Base-by-base conservation (phyloP, 1,284 basidiomycete genomes). In the Leccinum griseonigrum region DNA sequence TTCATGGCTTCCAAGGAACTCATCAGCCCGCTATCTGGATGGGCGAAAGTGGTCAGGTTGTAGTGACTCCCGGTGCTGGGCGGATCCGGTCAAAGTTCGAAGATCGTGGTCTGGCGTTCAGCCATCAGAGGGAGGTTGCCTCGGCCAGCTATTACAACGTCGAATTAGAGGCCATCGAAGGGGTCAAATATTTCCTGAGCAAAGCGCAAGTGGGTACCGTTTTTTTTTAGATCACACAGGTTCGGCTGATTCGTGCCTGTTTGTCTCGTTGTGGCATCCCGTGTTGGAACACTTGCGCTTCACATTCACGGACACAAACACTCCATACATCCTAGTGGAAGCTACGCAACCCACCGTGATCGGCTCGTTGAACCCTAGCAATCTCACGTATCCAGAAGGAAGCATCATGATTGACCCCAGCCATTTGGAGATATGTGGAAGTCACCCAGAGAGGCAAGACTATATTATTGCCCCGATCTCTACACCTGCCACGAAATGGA, bases 21-120 rank as follows among this genome's bases (percentile, higher is more conserved):
- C 86, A 91, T 62, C 91, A 94, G 69, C 92, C 92, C 0, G 92
- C 92, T 0, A 93, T 94, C 52, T 94, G 92, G 92, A 94, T 95
- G 92, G 92, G 91, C 36, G 91, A 93, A 71, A 90, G 86, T 64
- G 91, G 84, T 0, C 84, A 84, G 31, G 82, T 85, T 5, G 79
- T 85, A 14, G 76, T 95, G 29, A 81, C 83, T 11, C 87, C 89
- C 3, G 91, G 91, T 6, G 72, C 79, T 3, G 83, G 84, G 13
- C 56, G 65, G 1, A 76, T 90, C 3, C 82, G 80, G 55, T 76
- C 81, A 3, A 75, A 71, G 6, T 90, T 90, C 63, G 80, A 84
- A n/a, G 76, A 83, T 26, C 78, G 91, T 7, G 89, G 85, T 0
- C 78, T 93, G 73, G 66, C 64, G 1, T 89, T 91, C 69, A 75